Evolutionary conservation across 441 rosid species (phyloP).

Genomic region (Adansonia rubrostipa): DNA sequence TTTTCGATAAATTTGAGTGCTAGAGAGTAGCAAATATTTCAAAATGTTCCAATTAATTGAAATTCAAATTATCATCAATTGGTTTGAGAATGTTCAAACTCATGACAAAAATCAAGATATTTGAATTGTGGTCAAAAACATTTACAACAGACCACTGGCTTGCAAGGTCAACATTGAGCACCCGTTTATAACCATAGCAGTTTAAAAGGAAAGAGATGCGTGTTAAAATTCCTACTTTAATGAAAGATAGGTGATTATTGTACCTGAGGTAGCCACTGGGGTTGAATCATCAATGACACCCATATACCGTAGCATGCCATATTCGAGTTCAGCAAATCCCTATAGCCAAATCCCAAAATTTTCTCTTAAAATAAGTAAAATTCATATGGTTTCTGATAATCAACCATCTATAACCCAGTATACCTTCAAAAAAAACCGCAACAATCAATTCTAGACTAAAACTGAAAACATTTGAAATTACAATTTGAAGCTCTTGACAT

Average conservation of each 20-base stretch:
- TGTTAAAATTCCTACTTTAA: neutral
- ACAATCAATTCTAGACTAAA: constrained; percentile 18
- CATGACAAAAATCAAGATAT: neutral
- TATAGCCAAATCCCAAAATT: constrained; percentile 36
- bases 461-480: neutral
- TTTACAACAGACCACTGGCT: neutral
- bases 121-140: neutral
- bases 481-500: constrained; percentile 3
- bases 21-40: neutral
- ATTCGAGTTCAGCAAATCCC: constrained; percentile 96
- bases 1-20: neutral
- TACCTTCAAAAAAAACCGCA: constrained; percentile 1
- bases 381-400: constrained; percentile 18
- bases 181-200: neutral
- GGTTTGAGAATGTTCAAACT: neutral
- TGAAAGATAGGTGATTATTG: neutral
- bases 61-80: neutral
- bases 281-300: constrained; percentile 89
- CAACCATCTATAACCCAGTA: constrained; percentile 10
- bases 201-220: neutral
- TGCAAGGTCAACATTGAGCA: neutral
- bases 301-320: constrained; percentile 90
- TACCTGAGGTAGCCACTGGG: constrained; percentile 79
- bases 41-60: neutral
- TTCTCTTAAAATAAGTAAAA: constrained; percentile 15